Conservation (phyloP, 305 asterid species). For the Fraxinus sp. region DNA sequence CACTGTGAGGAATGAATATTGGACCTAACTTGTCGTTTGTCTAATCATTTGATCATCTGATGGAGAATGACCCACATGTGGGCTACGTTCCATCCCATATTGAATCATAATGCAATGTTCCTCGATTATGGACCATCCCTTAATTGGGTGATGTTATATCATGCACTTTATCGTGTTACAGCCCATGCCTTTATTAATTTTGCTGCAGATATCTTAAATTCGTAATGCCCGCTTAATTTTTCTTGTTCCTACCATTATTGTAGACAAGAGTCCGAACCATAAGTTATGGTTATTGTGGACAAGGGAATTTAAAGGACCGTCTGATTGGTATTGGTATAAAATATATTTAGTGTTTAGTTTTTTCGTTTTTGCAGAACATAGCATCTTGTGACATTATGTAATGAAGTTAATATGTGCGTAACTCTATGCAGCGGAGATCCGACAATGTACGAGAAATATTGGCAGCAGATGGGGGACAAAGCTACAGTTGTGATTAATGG, state of each 20-base stretch:
- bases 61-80: conserved; percentile 40
- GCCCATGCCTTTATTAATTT: neutral
- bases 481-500: conserved; percentile 68
- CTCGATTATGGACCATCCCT: conserved; percentile 43
- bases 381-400: neutral
- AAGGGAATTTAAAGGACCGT: neutral
- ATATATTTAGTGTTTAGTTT: neutral
- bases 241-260: neutral
- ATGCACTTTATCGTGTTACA: conserved; percentile 10
- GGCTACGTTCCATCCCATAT: conserved; percentile 48
- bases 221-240: neutral
- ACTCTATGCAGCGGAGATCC: conserved; percentile 74
- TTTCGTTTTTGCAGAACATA: neutral
- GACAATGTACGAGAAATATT: conserved; percentile 80
- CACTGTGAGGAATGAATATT: conserved; percentile 49
- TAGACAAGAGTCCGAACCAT: neutral
- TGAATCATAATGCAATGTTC: conserved; percentile 42
- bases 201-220: conserved; percentile 3
- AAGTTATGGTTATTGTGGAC: neutral
- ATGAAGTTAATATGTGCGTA: neutral
- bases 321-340: neutral
- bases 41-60: conserved; percentile 75
- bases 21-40: conserved; percentile 51
- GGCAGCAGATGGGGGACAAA: conserved; percentile 69
- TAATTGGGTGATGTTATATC: conserved; percentile 38